Percentiles rank a stretch among this genome's conserved stretches.
phyloP scores from a whole-genome alignment of 2,329 filamentous ascomycete species.

The Ilyonectria sp. region DNA sequence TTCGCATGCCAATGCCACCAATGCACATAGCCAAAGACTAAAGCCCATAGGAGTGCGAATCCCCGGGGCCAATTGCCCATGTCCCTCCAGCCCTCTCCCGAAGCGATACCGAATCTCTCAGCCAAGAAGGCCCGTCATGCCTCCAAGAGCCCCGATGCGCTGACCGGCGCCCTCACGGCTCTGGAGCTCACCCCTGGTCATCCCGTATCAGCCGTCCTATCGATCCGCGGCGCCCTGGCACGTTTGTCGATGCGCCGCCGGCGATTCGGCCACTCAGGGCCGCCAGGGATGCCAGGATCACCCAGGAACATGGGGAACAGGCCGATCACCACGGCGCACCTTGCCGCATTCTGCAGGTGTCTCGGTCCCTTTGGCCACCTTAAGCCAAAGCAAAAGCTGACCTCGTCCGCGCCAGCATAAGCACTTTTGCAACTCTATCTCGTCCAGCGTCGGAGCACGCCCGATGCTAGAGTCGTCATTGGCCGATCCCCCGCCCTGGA shows the following conservation, averaged over 20 bases:
- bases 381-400: neutral
- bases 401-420: neutral
- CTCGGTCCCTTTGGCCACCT: neutral
- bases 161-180: conserved; percentile 8
- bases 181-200: neutral
- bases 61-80: conserved; percentile 17
- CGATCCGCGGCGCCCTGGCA: conserved; percentile 43
- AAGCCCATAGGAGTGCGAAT: conserved; percentile 24
- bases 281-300: neutral
- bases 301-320: conserved; percentile 3
- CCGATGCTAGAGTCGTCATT: conserved; percentile 3
- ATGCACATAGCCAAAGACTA: conserved; percentile 7
- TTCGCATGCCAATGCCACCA: neutral
- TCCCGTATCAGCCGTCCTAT: conserved; percentile 39
- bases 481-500: conserved; percentile 2
- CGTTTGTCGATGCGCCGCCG: conserved; percentile 46
- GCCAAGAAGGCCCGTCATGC: neutral
- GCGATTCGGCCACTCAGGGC: conserved; percentile 29
- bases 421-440: conserved; percentile 6
- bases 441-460: neutral
- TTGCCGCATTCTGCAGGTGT: conserved; percentile 30
- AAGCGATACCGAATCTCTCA: conserved; percentile 23
- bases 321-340: conserved; percentile 12
- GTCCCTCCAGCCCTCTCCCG: neutral
- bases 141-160: conserved; percentile 10